phyloP scores from a whole-genome alignment of 192 early-diverging fungal species.

The Dimargaris verticillata region DNA sequence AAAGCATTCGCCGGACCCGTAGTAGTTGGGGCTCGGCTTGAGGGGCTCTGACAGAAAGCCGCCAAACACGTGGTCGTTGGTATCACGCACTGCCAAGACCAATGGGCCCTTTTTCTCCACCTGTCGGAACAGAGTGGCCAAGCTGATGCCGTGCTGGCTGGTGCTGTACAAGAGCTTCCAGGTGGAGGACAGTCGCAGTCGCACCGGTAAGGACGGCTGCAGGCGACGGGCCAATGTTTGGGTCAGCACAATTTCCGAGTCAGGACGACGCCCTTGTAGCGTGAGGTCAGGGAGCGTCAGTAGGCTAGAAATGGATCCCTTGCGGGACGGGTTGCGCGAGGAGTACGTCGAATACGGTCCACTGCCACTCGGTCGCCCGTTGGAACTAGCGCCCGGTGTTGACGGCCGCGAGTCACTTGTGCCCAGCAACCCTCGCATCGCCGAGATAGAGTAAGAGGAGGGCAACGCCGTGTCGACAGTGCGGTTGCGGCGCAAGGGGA shows the following conservation, averaged over 20 bases:
- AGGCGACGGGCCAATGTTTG: constrained; percentile 29
- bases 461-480: no score
- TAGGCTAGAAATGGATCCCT: no score
- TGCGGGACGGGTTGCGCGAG: no score
- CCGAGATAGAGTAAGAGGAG: neutral
- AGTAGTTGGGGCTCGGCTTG: constrained; percentile 43
- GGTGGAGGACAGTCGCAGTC: constrained; percentile 51
- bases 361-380: no score
- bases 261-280: constrained; percentile 8
- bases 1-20: constrained; percentile 72
- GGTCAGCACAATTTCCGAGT: constrained; percentile 8
- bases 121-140: constrained; percentile 60
- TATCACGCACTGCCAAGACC: constrained; percentile 52
- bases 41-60: constrained; percentile 55
- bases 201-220: constrained; percentile 56
- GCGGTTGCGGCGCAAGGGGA: constrained; percentile 4
- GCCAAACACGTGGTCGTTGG: constrained; percentile 52
- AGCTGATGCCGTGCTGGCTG: constrained; percentile 84
- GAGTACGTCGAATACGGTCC: no score
- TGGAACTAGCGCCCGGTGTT: no score
- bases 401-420: no score
- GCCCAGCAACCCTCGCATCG: constrained; percentile 5
- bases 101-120: constrained; percentile 48
- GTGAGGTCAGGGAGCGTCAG: constrained; percentile 4
- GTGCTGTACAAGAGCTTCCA: constrained; percentile 81